Evolutionary conservation across 441 rosid species (phyloP).

Genomic region (Iberis amara): DNA sequence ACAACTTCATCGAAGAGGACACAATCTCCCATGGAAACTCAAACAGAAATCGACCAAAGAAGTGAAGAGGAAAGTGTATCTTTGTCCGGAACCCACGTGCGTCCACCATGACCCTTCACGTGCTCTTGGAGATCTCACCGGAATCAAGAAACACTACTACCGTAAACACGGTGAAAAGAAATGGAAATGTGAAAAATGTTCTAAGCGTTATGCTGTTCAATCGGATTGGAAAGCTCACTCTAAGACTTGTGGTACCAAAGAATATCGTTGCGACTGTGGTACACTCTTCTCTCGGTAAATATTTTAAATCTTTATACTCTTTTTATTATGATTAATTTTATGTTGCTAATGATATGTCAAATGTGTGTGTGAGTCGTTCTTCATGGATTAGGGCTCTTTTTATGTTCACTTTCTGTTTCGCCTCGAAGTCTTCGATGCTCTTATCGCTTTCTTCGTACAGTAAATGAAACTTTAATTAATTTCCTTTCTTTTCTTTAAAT

Average conservation of each 20-base stretch:
- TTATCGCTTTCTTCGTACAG: conserved; percentile 32
- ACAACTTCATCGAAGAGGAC: conserved; percentile 95
- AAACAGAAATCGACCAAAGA: conserved; percentile 75
- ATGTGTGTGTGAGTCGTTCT: conserved; percentile 23
- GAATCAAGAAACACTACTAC: conserved; percentile 81
- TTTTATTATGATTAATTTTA: neutral
- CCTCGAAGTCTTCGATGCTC: conserved; percentile 37
- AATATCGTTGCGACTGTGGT: conserved; percentile 84
- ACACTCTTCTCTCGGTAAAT: conserved; percentile 81
- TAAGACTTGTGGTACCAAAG: conserved; percentile 88
- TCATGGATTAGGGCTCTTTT: conserved; percentile 40
- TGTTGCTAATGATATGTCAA: neutral
- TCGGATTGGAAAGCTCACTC: conserved; percentile 98
- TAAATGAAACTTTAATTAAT: conserved; percentile 21
- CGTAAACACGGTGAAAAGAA: conserved; percentile 90
- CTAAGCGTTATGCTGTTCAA: conserved; percentile 86
- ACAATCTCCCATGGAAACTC: conserved; percentile 91
- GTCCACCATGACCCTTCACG: conserved; percentile 94
- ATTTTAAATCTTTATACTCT: too few relatives aligned
- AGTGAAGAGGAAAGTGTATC: conserved; percentile 80
- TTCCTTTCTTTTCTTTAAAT: neutral
- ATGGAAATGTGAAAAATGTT: conserved; percentile 92
- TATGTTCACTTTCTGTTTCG: conserved; percentile 32
- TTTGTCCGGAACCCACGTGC: conserved; percentile 93
- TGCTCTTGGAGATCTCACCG: conserved; percentile 93